A percentile compares a stretch with the other conserved stretches of the same genome.
Evolutionary conservation across 108 stramenopile genomes (phyloP).

Genomic region (Stephanodiscus triporus): DNA sequence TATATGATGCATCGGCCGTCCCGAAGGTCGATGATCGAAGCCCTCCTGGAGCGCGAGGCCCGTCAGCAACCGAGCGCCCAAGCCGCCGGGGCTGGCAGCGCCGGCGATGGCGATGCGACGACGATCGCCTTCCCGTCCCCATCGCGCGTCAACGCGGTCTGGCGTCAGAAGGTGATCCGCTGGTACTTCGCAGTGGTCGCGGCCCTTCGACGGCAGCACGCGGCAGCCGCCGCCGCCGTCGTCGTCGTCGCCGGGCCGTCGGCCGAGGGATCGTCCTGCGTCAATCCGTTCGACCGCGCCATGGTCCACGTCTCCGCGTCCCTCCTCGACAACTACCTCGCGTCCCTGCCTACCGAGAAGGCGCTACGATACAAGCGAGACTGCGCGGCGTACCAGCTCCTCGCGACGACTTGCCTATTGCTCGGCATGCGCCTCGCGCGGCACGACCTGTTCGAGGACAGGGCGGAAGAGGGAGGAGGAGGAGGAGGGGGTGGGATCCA

Average conservation of each 20-base stretch:
- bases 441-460: constrained; percentile 17
- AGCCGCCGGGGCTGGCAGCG: neutral
- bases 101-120: too few relatives aligned
- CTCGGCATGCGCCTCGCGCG: constrained; percentile 28
- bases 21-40: neutral
- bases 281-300: constrained; percentile 30
- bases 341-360: constrained; percentile 16
- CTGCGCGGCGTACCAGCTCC: constrained; percentile 32
- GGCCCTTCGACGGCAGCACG: constrained; percentile 22
- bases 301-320: constrained; percentile 30
- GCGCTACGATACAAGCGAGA: constrained; percentile 22
- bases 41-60: neutral
- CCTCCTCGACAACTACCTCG: constrained; percentile 25
- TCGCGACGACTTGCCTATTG: constrained; percentile 30
- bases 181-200: constrained; percentile 39
- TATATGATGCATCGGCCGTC: too few relatives aligned
- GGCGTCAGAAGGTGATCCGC: constrained; percentile 36
- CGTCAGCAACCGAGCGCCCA: neutral
- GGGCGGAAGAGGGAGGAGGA: neutral
- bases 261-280: neutral
- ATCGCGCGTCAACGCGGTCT: constrained; percentile 9
- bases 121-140: neutral
- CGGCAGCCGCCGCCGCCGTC: too few relatives aligned
- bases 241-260: neutral
- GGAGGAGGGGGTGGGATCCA: too few relatives aligned